These are phyloP conservation scores for Pyricularia pennisetigena DNA, from an alignment of 2,329 filamentous ascomycete species.

Conservation along the genomic window DNA sequence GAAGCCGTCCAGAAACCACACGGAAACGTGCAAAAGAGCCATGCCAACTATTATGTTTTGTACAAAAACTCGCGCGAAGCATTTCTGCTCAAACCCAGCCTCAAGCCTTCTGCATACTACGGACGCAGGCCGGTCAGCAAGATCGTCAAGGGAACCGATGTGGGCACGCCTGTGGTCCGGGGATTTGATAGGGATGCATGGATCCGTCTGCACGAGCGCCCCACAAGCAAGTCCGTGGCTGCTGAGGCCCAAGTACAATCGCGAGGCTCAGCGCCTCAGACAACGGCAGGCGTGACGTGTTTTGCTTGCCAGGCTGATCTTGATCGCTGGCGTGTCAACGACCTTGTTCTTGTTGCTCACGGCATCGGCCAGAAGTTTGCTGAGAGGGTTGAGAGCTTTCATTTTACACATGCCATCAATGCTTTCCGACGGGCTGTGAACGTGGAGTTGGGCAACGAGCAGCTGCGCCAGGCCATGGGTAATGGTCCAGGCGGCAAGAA, in stretches of 20 bases:
- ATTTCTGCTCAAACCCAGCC: conserved; percentile 75
- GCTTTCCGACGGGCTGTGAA: conserved; percentile 80
- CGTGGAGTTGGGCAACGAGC: conserved; percentile 65
- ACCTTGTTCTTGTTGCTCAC: conserved; percentile 84
- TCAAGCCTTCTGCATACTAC: conserved; percentile 79
- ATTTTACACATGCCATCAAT: conserved; percentile 95
- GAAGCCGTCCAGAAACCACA: conserved; percentile 15
- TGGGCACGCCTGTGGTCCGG: conserved; percentile 80
- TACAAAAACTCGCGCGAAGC: conserved; percentile 72
- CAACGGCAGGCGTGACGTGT: conserved; percentile 25
- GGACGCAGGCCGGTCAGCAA: conserved; percentile 72
- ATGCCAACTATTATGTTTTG: conserved; percentile 71
- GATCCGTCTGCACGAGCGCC: conserved; percentile 55
- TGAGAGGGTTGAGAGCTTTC: conserved; percentile 88
- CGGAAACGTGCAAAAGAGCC: conserved; percentile 32
- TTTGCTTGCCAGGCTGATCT: conserved; percentile 54
- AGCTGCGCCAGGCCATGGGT: neutral
- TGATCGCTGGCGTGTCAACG: conserved; percentile 62
- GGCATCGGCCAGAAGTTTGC: conserved; percentile 96
- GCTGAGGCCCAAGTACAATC: neutral
- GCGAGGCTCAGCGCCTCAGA: neutral
- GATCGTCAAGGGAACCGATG: conserved; percentile 68
- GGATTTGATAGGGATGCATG: conserved; percentile 75
- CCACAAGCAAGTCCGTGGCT: conserved; percentile 7
- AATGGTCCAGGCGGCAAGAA: conserved; percentile 27